These are phyloP conservation scores for Adansonia digitata DNA, from an alignment of 345 rosid genomes.

Conservation along the genomic window DNA sequence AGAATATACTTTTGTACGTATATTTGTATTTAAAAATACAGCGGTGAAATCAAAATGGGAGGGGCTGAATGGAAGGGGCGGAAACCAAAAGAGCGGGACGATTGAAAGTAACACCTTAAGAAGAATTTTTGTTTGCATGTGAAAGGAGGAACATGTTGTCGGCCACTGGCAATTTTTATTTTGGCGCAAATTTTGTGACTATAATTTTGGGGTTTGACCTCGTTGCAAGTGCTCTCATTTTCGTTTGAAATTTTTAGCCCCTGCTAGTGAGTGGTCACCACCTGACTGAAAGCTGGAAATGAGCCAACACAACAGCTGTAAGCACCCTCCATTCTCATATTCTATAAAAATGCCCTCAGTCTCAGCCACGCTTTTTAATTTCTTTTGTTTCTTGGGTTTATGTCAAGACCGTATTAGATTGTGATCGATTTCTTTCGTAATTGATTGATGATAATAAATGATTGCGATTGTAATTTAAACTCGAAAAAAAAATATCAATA, in stretches of 20 bases:
- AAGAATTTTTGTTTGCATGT: constrained; percentile 33
- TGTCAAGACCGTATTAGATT: too few relatives aligned
- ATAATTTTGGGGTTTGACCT: constrained; percentile 28
- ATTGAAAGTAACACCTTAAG: neutral
- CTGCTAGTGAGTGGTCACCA: neutral
- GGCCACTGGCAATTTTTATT: constrained; percentile 38
- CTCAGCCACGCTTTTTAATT: neutral
- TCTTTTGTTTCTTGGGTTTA: neutral
- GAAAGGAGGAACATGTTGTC: constrained; percentile 34
- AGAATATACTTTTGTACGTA: neutral
- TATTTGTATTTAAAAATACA: neutral
- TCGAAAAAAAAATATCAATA: neutral
- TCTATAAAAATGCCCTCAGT: neutral
- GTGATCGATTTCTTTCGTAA: too few relatives aligned
- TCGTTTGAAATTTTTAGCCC: neutral
- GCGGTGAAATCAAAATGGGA: neutral
- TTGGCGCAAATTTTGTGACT: neutral
- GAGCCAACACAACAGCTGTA: constrained; percentile 1
- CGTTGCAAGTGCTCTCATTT: constrained; percentile 20
- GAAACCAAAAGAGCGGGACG: neutral
- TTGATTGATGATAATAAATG: too few relatives aligned
- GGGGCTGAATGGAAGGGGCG: neutral
- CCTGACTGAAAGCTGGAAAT: neutral
- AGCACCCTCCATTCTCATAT: neutral
- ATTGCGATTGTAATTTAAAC: too few relatives aligned